phyloP scores from a whole-genome alignment of 441 rosid genomes.

The Lepidium campestre region DNA sequence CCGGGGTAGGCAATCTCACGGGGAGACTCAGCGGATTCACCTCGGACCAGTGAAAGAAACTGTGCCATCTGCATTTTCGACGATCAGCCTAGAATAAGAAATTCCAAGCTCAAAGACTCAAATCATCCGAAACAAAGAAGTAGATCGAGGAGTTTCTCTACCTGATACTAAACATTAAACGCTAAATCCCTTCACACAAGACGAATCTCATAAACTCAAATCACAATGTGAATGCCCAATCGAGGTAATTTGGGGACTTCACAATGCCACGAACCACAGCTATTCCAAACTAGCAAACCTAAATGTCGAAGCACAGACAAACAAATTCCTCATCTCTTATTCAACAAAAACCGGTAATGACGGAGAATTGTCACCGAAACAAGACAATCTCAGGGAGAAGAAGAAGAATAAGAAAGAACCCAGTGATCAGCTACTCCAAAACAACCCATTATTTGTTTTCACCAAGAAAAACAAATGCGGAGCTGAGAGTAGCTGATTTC shows the following conservation, averaged over 20 bases:
- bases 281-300: slow-evolving; percentile 25
- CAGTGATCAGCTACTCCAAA: slow-evolving; percentile 1
- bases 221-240: slow-evolving; percentile 20
- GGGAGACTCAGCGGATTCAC: slow-evolving; percentile 69
- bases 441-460: background rate
- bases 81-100: slow-evolving; percentile 39
- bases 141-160: background rate
- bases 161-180: background rate
- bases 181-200: slow-evolving; percentile 31
- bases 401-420: background rate
- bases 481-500: background rate
- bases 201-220: slow-evolving; percentile 9
- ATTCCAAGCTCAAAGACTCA: slow-evolving; percentile 22
- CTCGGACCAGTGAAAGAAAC: slow-evolving; percentile 72
- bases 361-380: background rate
- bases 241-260: slow-evolving; percentile 4
- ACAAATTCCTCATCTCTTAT: background rate
- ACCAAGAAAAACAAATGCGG: background rate
- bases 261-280: slow-evolving; percentile 1
- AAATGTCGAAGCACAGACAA: slow-evolving; percentile 11
- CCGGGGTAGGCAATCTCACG: slow-evolving; percentile 70
- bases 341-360: background rate
- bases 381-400: slow-evolving; percentile 1
- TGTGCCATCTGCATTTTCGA: slow-evolving; percentile 81
- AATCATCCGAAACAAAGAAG: slow-evolving; percentile 19